phyloP scores from a whole-genome alignment of 495 filamentous ascomycete genomes.

The Neurospora cerealis region DNA sequence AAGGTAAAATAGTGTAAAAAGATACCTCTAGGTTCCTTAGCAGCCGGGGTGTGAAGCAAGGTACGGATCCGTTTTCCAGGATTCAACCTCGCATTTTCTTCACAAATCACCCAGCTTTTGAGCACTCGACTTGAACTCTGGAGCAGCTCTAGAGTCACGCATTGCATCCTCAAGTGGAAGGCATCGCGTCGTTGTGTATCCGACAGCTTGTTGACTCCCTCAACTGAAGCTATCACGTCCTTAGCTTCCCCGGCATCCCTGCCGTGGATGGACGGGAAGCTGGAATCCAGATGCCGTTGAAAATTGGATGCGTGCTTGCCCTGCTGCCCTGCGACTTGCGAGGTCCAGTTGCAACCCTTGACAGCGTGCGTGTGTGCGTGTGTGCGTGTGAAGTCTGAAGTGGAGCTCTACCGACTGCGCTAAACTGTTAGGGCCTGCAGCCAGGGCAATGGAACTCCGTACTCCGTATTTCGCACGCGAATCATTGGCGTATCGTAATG shows the following conservation, averaged over 20 bases:
- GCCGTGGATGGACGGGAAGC: background rate
- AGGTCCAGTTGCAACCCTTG: background rate
- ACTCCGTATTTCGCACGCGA: background rate
- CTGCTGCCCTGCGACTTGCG: background rate
- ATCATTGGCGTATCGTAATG: background rate
- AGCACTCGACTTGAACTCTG: background rate
- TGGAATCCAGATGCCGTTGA: background rate
- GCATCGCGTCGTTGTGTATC: background rate
- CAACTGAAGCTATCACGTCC: background rate
- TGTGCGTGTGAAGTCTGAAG: background rate
- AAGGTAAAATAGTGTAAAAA: background rate
- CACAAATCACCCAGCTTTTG: background rate
- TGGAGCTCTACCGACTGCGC: background rate
- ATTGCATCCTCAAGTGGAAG: background rate
- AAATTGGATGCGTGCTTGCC: background rate
- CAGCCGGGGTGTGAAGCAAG: background rate
- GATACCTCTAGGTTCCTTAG: background rate
- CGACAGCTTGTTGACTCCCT: background rate
- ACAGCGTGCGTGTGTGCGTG: background rate
- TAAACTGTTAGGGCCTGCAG: background rate
- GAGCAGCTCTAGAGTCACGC: background rate
- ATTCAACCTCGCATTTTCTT: background rate
- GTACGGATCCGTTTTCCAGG: background rate
- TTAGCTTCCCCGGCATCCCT: background rate
- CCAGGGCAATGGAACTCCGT: background rate